Percentiles rank a stretch among this genome's conserved stretches.
Evolutionary conservation across 2,329 filamentous ascomycete genomes (phyloP).

Genomic region (Dissoconium aciculare): DNA sequence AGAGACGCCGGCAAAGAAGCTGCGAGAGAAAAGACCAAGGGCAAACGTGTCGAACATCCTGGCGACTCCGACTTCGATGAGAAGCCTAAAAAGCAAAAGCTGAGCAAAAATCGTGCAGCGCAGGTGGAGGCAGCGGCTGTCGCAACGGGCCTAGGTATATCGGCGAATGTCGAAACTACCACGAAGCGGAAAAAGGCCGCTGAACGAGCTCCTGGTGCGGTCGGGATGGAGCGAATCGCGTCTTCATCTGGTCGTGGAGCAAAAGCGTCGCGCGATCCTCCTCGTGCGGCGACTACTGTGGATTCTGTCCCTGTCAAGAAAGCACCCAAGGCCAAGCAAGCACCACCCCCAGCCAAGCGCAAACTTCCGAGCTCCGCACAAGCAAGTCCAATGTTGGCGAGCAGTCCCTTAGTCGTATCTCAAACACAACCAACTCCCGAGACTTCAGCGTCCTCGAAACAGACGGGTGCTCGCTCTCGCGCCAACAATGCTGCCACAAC

Average conservation of each 20-base stretch:
- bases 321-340: slow-evolving; percentile 48
- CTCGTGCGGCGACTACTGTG: slow-evolving; percentile 51
- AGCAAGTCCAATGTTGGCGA: slow-evolving; percentile 31
- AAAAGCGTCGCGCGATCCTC: slow-evolving; percentile 40
- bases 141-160: slow-evolving; percentile 42
- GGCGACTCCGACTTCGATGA: slow-evolving; percentile 73
- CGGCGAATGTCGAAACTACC: slow-evolving; percentile 42
- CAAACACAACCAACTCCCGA: too few species aligned
- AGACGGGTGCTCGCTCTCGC: too few species aligned
- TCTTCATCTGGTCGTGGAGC: slow-evolving; percentile 29
- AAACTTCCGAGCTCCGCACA: slow-evolving; percentile 42
- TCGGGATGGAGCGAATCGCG: slow-evolving; percentile 52
- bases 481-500: slow-evolving; percentile 54
- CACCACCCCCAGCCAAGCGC: slow-evolving; percentile 62
- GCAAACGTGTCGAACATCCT: slow-evolving; percentile 44
- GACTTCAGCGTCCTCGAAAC: too few species aligned
- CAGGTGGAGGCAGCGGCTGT: slow-evolving; percentile 31
- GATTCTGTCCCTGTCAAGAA: slow-evolving; percentile 55
- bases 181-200: slow-evolving; percentile 74
- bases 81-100: slow-evolving; percentile 46
- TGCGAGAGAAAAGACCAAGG: slow-evolving; percentile 55
- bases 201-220: slow-evolving; percentile 43
- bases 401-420: slow-evolving; percentile 34
- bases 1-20: slow-evolving; percentile 60
- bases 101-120: slow-evolving; percentile 48